Evolutionary conservation across 2,329 filamentous ascomycete species (phyloP).

Genomic region (Neopestalotiopsis sp.): DNA sequence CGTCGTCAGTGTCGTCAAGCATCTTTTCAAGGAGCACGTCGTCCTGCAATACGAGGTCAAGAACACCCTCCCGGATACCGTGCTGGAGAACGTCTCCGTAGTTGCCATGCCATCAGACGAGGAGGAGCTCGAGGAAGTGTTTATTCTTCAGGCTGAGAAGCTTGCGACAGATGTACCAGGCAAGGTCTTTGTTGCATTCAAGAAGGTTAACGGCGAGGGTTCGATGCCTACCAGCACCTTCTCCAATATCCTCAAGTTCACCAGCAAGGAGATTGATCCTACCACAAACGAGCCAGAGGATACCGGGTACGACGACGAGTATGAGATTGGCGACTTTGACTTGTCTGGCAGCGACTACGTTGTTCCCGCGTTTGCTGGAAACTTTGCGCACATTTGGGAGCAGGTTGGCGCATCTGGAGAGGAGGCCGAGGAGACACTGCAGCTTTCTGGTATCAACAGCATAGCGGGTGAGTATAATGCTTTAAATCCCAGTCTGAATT

Average conservation of each 20-base stretch:
- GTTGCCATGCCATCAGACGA: slow-evolving; percentile 81
- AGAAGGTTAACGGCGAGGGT: slow-evolving; percentile 76
- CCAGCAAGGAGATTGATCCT: slow-evolving; percentile 96
- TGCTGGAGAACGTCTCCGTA: slow-evolving; percentile 88
- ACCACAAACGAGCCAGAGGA: slow-evolving; percentile 93
- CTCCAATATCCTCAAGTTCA: slow-evolving; percentile 94
- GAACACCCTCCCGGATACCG: slow-evolving; percentile 91
- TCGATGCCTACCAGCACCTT: slow-evolving; percentile 83
- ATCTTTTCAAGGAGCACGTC: slow-evolving; percentile 96
- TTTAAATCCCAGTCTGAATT: no score
- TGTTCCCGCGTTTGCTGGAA: slow-evolving; percentile 89
- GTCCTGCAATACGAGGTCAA: slow-evolving; percentile 97
- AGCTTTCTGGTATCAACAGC: slow-evolving; percentile 86
- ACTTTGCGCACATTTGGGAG: slow-evolving; percentile 96
- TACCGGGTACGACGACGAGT: slow-evolving; percentile 93
- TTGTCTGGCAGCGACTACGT: slow-evolving; percentile 93
- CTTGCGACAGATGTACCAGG: slow-evolving; percentile 86
- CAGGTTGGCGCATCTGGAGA: slow-evolving; percentile 88
- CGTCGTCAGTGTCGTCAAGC: slow-evolving; percentile 91
- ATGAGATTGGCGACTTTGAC: slow-evolving; percentile 93
- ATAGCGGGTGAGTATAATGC: slow-evolving; percentile 76
- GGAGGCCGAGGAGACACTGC: slow-evolving; percentile 89
- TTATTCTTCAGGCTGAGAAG: slow-evolving; percentile 88
- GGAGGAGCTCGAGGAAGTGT: slow-evolving; percentile 86
- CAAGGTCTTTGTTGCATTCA: slow-evolving; percentile 94